Base-by-base conservation (phyloP, 2,329 filamentous ascomycete species). In the Colletotrichum nymphaeae region DNA sequence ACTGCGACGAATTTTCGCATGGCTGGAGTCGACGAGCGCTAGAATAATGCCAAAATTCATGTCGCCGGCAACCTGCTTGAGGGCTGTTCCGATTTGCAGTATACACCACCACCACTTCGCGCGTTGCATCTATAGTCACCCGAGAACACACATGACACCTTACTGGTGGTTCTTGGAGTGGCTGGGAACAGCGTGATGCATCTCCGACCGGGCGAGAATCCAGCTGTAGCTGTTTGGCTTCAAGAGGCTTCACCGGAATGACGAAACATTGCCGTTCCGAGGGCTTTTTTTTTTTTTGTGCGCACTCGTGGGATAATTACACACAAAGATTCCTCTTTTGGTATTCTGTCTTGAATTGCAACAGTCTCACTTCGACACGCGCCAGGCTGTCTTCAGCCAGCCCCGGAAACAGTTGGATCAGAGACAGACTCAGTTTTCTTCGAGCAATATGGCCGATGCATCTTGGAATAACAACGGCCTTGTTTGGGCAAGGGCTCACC, bases 41-140 rank as follows among this genome's bases (percentile, higher is more conserved):
- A 60, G 66, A 73, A 69, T 53, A 59, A 30, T 53, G 65, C 69
- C 65, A 42, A 53, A 30, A 22, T 19, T 49, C 42, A 63, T 58
- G 42, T 49, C 37, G 68, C 49, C 58, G 58, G 63, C 57, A 56
- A 56, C 53, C 22, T 56, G 26, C 22, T 16, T 26, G 22, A 28
- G 11, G 22, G 53, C 12, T 22, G 53, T 56, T 24, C 53, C 37
- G 37, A 19, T 49, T 9, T n/a, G 8, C 7, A 49, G 42, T 4
- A 55, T 37, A 19, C 16, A 55, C 26, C 30, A 42, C 37, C 37
- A 42, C 16, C 12, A n/a, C 42, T 22, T 49, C 8, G 19, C 19
- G 42, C 1, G 19, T 49, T 49, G 42, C 19, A n/a, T 49, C 42
- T 49, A 49, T 19, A 22, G 42, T 22, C 19, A 19, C 19, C 6